Evolutionary conservation across 2,329 filamentous ascomycete genomes (phyloP), one percentile per base, ranked within the genome.

Genomic region (Capronia americana): DNA sequence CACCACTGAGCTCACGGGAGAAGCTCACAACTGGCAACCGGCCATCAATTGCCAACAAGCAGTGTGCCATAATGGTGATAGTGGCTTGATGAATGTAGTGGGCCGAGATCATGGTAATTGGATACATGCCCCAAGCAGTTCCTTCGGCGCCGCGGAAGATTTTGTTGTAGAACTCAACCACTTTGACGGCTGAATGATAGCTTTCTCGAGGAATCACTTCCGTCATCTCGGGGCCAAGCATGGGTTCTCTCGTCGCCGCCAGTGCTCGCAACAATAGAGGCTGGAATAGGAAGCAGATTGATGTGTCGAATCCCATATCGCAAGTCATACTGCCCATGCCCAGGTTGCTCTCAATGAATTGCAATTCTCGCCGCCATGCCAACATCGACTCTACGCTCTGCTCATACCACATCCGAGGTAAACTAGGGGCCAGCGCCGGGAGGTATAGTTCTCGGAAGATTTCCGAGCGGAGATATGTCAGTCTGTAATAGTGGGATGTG

Each of bases 401-500:
- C 57, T 73, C 69, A 53, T 74, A 75, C 73, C 74, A 75, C 14
- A 69, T 61, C 11, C 72, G 69, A 17, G 72, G 67, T 30, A 74
- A 67, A 24, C 64, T 68, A 14, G 70, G 73, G 14, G 72, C 68
- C 11, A 69, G 34, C n/a, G 73, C 73, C 2, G 73, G 73, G n/a
- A 74, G 65, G 61, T 75, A 75, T 12, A 74, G 65, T 24, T 73
- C 73, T 17, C 72, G 73, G 63, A 76, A 77, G 56, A 78, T 76
- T 58, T 78, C 76, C 8, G 76, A 77, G 11, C 77, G 74, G 14
- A 77, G 69, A 63, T 78, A 77, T 8, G 76, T 74, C 12, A 78
- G 74, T 8, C 76, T 75, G 65, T 78, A 78, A 67, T 76, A 75
- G 65, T 78, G 76, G 10, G 70, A 71, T n/a, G 72, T 73, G 17